Base-by-base conservation (phyloP, 2,329 filamentous ascomycete genomes). In the Colletotrichum paranaense region DNA sequence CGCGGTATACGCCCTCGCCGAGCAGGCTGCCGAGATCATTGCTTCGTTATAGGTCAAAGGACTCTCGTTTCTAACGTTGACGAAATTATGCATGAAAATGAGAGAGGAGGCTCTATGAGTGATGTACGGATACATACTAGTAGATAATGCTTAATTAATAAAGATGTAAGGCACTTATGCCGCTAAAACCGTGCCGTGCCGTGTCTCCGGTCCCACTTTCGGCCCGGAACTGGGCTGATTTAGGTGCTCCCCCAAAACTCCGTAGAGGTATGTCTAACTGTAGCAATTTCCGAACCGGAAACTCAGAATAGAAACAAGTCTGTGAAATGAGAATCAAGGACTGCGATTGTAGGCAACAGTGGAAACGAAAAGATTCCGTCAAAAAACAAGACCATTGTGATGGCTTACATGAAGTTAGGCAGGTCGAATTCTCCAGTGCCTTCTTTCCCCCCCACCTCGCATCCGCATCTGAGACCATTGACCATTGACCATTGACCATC, bases 21-120 rank as follows among this genome's bases (percentile, higher is more conserved):
- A 91, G 81, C 91, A 91, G 81, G 89, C 89, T 3, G 88, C 88
- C 2, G 89, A 89, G 78, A 86, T 86, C 22, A 90, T 91, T 16
- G 57, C 22, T 22, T 42, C 57, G n/a, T 16, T 22, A 7, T 60
- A 60, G 12, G 16, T 11, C 2, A 11, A 3, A 8, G 11, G 12
- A 3, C 3, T 24, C 6, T 4, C 22, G 11, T 3, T 60, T 9
- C 42, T 26, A 7, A 22, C 19, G 28, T 32, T 30, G 16, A 38
- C 32, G 22, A 32, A 8, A 60, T 24, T 32, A 38, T 26, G 22
- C 6, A 22, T 42, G 57, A 60, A 16, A 42, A 60, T 38, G 22
- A 24, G 14, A 42, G n/a, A 30, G 32, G 22, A 26, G 32, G 14
- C 38, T 32, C 26, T 22, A 32, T 19, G n/a, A 42, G 57, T 42